A percentile compares a stretch with the other conserved stretches of the same genome.
Evolutionary conservation across 225 moss, liverwort and hornwort genomes (phyloP).

Genomic region (Climacium dendroides): DNA sequence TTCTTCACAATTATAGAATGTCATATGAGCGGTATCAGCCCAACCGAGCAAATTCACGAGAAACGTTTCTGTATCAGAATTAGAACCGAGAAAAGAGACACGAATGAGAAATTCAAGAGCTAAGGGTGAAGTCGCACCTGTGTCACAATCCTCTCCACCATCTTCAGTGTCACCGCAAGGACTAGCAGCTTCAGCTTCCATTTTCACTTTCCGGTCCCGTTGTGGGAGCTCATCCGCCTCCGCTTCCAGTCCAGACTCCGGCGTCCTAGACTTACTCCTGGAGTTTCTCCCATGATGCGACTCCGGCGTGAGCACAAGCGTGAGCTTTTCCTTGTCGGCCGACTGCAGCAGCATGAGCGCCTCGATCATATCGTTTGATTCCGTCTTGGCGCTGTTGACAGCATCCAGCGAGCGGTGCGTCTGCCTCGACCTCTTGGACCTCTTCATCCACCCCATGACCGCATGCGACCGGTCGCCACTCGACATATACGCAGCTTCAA

Average conservation of each 20-base stretch:
- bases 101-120: not conserved
- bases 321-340: constrained; percentile 15
- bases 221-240: constrained; percentile 22
- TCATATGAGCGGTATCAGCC: not conserved
- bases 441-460: constrained; percentile 49
- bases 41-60: not conserved
- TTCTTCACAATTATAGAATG: not conserved
- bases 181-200: constrained; percentile 41
- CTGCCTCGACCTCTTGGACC: constrained; percentile 78
- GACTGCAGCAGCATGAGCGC: constrained; percentile 67
- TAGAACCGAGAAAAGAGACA: not conserved
- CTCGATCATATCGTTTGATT: constrained; percentile 44
- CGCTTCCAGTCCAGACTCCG: constrained; percentile 26
- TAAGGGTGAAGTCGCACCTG: not conserved
- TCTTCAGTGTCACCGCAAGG: constrained; percentile 66
- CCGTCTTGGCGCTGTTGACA: constrained; percentile 44
- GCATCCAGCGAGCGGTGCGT: constrained; percentile 57
- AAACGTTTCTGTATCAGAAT: not conserved
- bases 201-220: constrained; percentile 21
- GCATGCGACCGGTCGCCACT: constrained; percentile 52
- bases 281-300: constrained; percentile 2
- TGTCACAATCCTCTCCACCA: constrained; percentile 49
- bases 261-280: constrained; percentile 14
- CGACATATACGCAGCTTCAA: constrained; percentile 74
- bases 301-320: constrained; percentile 5